phyloP scores from a whole-genome alignment of 2,329 filamentous ascomycete species.

The Ascocoryne sarcoides region DNA sequence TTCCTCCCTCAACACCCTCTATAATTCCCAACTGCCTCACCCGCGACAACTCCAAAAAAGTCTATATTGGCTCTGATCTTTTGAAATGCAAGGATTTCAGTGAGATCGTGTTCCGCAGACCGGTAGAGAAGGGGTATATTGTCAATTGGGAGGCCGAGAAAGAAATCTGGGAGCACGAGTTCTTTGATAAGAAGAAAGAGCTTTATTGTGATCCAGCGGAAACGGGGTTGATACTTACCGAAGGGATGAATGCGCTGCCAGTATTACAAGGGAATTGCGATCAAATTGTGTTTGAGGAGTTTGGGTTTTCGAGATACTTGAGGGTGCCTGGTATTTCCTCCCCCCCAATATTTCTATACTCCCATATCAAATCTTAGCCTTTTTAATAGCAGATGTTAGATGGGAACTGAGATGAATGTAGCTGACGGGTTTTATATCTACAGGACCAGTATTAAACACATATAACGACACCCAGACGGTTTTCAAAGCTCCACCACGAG shows the following conservation, averaged over 20 bases:
- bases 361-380: too few relatives aligned
- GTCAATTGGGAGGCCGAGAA: slow-evolving; percentile 96
- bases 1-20: slow-evolving; percentile 43
- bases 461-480: slow-evolving; percentile 69
- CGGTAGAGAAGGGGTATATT: slow-evolving; percentile 88
- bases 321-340: slow-evolving; percentile 54
- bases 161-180: slow-evolving; percentile 88
- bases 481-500: slow-evolving; percentile 50
- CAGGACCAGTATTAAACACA: slow-evolving; percentile 67
- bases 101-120: slow-evolving; percentile 76
- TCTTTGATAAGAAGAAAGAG: slow-evolving; percentile 62
- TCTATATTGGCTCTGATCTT: slow-evolving; percentile 73
- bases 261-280: slow-evolving; percentile 83
- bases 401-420: too few relatives aligned
- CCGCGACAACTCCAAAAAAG: slow-evolving; percentile 67
- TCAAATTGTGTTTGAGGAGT: slow-evolving; percentile 96
- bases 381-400: too few relatives aligned
- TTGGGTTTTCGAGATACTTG: slow-evolving; percentile 81
- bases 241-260: slow-evolving; percentile 75
- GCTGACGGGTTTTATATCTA: neutral
- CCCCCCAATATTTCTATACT: neutral
- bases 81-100: slow-evolving; percentile 78
- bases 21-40: slow-evolving; percentile 84
- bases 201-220: slow-evolving; percentile 66
- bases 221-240: slow-evolving; percentile 76